phyloP scores from a whole-genome alignment of 495 filamentous ascomycete species.

The Xylaria longipes region DNA sequence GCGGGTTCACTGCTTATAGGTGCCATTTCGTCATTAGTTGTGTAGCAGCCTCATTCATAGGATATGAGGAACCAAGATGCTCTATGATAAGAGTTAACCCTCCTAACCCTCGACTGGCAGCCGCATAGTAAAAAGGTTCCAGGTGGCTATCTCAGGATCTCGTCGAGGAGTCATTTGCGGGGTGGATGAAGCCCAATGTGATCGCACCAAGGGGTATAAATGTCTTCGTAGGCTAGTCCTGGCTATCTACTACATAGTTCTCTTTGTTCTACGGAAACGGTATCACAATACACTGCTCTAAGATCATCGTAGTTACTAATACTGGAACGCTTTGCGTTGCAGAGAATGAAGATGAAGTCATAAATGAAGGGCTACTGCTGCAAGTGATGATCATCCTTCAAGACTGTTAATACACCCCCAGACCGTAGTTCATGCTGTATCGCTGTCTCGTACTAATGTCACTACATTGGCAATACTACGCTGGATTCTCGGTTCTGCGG shows the following conservation, averaged over 20 bases:
- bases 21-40: not conserved
- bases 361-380: not conserved
- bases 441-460: not conserved
- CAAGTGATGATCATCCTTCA: slow-evolving; percentile 1
- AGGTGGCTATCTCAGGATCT: not conserved
- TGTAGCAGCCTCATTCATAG: not conserved
- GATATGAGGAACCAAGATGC: no score
- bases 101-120: not conserved
- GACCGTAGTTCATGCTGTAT: slow-evolving; percentile 3
- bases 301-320: not conserved
- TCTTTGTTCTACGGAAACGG: not conserved
- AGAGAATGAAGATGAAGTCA: not conserved
- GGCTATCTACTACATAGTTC: not conserved
- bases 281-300: not conserved
- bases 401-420: slow-evolving; percentile 15
- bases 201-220: not conserved
- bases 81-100: not conserved
- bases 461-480: not conserved
- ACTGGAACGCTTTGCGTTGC: not conserved
- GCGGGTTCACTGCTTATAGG: not conserved
- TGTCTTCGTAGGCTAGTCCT: not conserved
- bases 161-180: not conserved
- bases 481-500: slow-evolving; percentile 23
- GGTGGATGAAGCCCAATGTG: no score
- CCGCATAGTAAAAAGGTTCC: not conserved